Base-by-base conservation (phyloP, 495 filamentous ascomycete species). In the Paragyromitra xinjiangensis region DNA sequence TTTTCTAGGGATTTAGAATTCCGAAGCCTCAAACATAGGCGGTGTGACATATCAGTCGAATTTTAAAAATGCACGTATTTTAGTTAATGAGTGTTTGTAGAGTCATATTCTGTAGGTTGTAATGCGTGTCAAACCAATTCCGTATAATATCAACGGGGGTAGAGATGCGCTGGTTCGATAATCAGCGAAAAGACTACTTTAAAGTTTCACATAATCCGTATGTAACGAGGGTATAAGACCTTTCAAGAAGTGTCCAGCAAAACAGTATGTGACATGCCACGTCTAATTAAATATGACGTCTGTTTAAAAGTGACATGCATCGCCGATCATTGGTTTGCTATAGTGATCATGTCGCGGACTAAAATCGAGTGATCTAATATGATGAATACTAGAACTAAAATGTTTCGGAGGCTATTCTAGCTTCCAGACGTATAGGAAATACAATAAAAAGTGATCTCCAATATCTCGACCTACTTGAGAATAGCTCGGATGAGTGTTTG, bases 11-110 rank as follows among this genome's bases (percentile, higher is more conserved):
- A 3, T 39, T 61, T 61, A 11, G 4, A 1, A 53, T 14, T 6
- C 3, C 1, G 0, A 50, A 34, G 12, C 19, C 14, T 37, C 64
- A 22, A 9, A 22, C 7, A 22, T 19, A 53, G 19, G 29, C 5
- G n/a, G 55, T 51, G 37, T 51, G 34, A 55, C 29, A 68, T 34
- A 69, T 69, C 51, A 19, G 65, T 69, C 37, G 6, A 16, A 42
- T 69, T 56, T 69, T n/a, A 56, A 64, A 64, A 64, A 64, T 42
- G 14, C 6, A 19, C 16, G 5, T 24, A 9, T 9, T 63, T 63
- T 6, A 11, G 16, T 63, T 16, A 9, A 37, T 34, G 34, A 1
- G 14, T 37, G 14, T 37, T 59, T 59, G 6, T n/a, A 34, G 29
- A 16, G 9, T 58, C 11, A 34, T 37, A 34, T 39, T 37, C 37